Percentiles rank a stretch among this genome's conserved stretches.
Evolutionary conservation across 2,329 filamentous ascomycete species (phyloP).

Genomic region (Parasarocladium wereldwijsianum): DNA sequence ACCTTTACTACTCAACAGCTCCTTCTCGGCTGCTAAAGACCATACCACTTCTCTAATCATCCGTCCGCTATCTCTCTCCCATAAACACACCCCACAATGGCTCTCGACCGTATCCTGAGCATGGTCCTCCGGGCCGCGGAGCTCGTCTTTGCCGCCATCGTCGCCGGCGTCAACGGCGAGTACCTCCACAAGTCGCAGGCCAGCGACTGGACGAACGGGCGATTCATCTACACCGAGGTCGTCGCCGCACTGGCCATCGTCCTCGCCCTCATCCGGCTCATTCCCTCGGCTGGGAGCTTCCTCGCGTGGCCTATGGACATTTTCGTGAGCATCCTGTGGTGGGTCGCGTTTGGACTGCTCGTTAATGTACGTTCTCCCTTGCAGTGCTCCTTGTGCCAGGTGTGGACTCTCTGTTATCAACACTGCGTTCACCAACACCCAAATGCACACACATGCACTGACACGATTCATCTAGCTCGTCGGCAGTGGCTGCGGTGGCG

Average conservation of each 20-base stretch:
- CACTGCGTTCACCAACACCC: constrained; percentile 1
- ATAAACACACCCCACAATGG: constrained; percentile 14
- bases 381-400: neutral
- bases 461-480: too few species aligned
- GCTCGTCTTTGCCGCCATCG: constrained; percentile 57
- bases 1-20: too few species aligned
- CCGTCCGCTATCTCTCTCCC: too few species aligned
- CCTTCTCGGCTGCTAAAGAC: too few species aligned
- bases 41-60: too few species aligned
- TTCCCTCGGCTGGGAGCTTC: constrained; percentile 55
- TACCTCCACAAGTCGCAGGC: constrained; percentile 40
- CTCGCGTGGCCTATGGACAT: constrained; percentile 59
- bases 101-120: constrained; percentile 24
- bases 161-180: constrained; percentile 53
- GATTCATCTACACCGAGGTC: constrained; percentile 63
- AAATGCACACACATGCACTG: too few species aligned
- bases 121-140: constrained; percentile 27
- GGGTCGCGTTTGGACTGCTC: constrained; percentile 51
- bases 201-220: constrained; percentile 38
- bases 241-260: constrained; percentile 56
- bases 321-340: constrained; percentile 55
- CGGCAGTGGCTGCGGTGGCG: constrained; percentile 31
- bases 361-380: constrained; percentile 35
- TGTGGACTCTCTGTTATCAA: constrained; percentile 5
- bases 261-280: constrained; percentile 54